These are phyloP conservation scores for Luffa acutangula DNA, from an alignment of 306 rosid genomes.

Conservation along the genomic window DNA sequence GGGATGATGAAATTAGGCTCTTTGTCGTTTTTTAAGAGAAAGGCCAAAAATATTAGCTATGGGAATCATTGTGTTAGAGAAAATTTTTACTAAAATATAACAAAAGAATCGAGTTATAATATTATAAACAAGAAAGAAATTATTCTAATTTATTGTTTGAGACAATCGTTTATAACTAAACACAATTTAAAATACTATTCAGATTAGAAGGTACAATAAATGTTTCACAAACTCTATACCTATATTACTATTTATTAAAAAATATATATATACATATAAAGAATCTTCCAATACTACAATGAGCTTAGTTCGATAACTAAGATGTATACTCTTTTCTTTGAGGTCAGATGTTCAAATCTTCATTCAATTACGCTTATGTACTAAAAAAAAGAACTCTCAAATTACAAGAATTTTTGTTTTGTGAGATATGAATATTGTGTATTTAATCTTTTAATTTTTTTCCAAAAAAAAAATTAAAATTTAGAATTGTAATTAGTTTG, in stretches of 20 bases:
- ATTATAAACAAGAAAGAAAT: not conserved
- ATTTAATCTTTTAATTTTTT: too few species aligned
- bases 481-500: not conserved
- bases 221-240: not conserved
- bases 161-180: not conserved
- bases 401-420: not conserved
- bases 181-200: not conserved
- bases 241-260: not conserved
- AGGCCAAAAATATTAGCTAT: not conserved
- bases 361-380: too few species aligned
- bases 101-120: not conserved
- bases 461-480: too few species aligned
- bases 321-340: too few species aligned
- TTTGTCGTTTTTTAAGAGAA: too few species aligned
- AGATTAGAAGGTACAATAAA: not conserved
- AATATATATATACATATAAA: too few species aligned
- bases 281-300: not conserved
- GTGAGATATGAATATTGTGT: too few species aligned
- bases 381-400: not conserved
- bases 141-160: not conserved
- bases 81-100: not conserved
- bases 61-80: not conserved
- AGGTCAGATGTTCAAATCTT: too few species aligned
- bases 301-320: not conserved
- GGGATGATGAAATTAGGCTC: not conserved